phyloP scores from a whole-genome alignment of 73 alveolate species.

The Effrenium voratum region DNA sequence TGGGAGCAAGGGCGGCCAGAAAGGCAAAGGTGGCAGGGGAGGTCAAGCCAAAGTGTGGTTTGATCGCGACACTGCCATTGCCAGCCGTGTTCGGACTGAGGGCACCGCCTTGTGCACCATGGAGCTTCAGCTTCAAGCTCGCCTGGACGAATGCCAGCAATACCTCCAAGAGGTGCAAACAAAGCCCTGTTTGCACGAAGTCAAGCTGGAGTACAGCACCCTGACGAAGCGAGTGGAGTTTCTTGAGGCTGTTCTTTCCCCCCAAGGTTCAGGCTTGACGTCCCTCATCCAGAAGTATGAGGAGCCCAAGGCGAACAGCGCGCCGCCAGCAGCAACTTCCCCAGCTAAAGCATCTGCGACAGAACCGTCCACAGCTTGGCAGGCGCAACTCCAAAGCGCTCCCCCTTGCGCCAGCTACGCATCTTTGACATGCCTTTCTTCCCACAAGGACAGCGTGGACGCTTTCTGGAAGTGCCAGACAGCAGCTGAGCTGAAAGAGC shows the following conservation, averaged over 20 bases:
- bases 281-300: neutral
- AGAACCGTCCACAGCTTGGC: neutral
- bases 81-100: neutral
- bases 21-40: neutral
- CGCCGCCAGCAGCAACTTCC: neutral
- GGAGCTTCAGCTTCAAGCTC: neutral
- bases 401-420: neutral
- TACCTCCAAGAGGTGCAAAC: neutral
- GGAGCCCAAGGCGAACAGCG: neutral
- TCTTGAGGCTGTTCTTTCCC: slow-evolving; percentile 5
- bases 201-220: neutral
- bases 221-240: neutral
- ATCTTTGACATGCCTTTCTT: neutral
- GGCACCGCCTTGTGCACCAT: neutral
- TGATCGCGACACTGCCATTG: neutral
- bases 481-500: neutral
- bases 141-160: neutral
- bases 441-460: neutral
- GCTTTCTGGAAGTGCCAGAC: neutral
- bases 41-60: neutral
- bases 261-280: too few species aligned
- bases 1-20: neutral
- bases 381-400: neutral
- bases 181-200: neutral
- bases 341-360: neutral